phyloP scores from a whole-genome alignment of 2,329 filamentous ascomycete species.

The Xylogone sp. region DNA sequence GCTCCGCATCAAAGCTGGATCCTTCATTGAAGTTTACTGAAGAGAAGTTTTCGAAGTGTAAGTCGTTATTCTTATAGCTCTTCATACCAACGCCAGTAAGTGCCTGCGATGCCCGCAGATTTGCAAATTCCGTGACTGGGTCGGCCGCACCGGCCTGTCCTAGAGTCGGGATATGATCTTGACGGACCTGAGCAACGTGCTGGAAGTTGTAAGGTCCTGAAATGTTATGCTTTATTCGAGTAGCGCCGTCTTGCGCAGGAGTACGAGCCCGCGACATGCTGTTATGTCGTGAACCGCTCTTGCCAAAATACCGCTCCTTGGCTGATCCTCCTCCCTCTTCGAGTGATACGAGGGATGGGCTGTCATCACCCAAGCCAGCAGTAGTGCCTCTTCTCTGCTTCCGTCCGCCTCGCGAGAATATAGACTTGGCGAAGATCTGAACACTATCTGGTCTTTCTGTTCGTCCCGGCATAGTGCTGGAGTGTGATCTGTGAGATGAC shows the following conservation, averaged over 20 bases:
- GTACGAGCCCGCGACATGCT: neutral
- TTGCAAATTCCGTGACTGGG: conserved; percentile 40
- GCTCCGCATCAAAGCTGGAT: conserved; percentile 12
- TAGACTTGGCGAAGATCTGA: conserved; percentile 54
- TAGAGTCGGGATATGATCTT: conserved; percentile 41
- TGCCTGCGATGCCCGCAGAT: conserved; percentile 33
- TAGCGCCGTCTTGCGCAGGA: conserved; percentile 1
- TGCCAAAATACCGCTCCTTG: conserved; percentile 19
- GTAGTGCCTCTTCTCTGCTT: conserved; percentile 46
- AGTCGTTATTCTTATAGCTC: conserved; percentile 35
- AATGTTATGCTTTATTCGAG: conserved; percentile 37
- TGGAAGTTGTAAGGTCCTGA: conserved; percentile 65
- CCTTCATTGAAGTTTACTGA: conserved; percentile 34
- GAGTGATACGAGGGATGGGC: conserved; percentile 8
- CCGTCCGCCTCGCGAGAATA: conserved; percentile 51
- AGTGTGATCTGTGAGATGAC: conserved; percentile 52
- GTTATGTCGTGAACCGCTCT: conserved; percentile 5
- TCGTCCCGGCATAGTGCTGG: conserved; percentile 47
- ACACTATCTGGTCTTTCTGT: conserved; percentile 54
- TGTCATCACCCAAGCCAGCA: neutral
- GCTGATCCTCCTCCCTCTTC: conserved; percentile 14
- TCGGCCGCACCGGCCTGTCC: conserved; percentile 37
- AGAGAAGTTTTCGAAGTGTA: conserved; percentile 47
- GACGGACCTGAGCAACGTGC: conserved; percentile 56
- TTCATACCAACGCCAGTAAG: conserved; percentile 32